A percentile compares a stretch with the other conserved stretches of the same genome.
These are phyloP conservation scores for Salix brachista DNA, from an alignment of 345 rosid genomes.

Conservation along the genomic window DNA sequence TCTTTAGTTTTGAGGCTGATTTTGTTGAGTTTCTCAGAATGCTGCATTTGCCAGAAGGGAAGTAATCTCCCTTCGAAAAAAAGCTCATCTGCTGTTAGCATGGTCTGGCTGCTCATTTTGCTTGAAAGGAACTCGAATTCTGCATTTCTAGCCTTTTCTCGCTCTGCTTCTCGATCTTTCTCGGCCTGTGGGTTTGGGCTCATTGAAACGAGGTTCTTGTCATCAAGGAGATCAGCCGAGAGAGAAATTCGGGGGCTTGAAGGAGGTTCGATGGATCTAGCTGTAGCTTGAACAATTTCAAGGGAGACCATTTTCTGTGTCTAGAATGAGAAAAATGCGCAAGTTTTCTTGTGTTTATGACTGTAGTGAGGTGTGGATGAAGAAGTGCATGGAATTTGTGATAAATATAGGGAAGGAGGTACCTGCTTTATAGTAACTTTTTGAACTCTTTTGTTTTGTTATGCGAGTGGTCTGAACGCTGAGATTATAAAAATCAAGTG, in stretches of 20 bases:
- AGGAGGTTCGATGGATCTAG: constrained; percentile 38
- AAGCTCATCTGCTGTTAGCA: constrained; percentile 83
- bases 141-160: constrained; percentile 37
- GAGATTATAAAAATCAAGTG: constrained; percentile 31
- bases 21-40: constrained; percentile 60
- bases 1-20: constrained; percentile 44
- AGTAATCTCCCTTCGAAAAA: constrained; percentile 84
- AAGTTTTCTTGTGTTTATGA: not conserved
- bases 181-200: constrained; percentile 37
- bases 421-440: not conserved
- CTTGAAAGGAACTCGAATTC: constrained; percentile 83
- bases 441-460: constrained; percentile 15
- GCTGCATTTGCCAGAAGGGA: constrained; percentile 84
- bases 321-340: constrained; percentile 1
- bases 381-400: constrained; percentile 18
- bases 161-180: constrained; percentile 25
- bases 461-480: constrained; percentile 33
- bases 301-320: constrained; percentile 45
- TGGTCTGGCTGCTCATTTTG: constrained; percentile 41
- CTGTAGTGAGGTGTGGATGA: not conserved
- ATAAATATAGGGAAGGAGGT: constrained; percentile 27
- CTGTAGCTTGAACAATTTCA: constrained; percentile 37
- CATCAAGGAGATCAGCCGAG: constrained; percentile 71
- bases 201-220: constrained; percentile 62
- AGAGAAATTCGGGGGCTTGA: constrained; percentile 78